Evolutionary conservation across 495 filamentous ascomycete genomes (phyloP), one percentile per base, ranked within the genome.

Genomic region (Emericellopsis terricola): DNA sequence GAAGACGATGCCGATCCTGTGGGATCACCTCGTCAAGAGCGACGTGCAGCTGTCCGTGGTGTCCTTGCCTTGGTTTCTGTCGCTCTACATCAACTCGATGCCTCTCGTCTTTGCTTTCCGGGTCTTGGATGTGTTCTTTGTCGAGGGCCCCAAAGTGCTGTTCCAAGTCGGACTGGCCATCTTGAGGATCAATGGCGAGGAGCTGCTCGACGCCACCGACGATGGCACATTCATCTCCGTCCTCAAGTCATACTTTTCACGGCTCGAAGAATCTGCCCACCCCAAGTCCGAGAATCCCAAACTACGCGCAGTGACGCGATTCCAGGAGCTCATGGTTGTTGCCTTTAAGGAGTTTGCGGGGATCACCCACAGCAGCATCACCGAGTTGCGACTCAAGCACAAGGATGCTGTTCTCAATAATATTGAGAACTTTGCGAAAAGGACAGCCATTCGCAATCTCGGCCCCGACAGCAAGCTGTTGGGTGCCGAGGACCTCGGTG

Each of bases 41-140:
- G 89, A 97, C 48, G 86, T 97, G 15, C 89, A 97, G 56, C 74
- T 97, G n/a, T 96, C 91, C 0, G 89, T 97, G 19, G 91, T 96
- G 6, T 94, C 87, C 19, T 65, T 97, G 7, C 89, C 89, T 13
- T 97, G 89, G 89, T 97, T 97, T 47, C 68, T 97, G 15, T 94
- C 86, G 5, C 66, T 97, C 4, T 97, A 96, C 50, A 93, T 97
- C 61, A 97, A 97, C 61, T 94, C 86, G 0, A 96, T 97, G 87
- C 89, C 89, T 4, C 60, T 97, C 0, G 82, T 94, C 3, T 97
- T 97, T 51, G 89, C 89, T 19, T 94, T 94, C 55, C 70, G 89
- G 23, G 89, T 97, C 15, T 52, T 97, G 30, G 89, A 97, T 49
- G 85, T 97, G 32, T 97, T 97, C 59, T 97, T 97, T 56, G 68